phyloP scores from a whole-genome alignment of 2,329 filamentous ascomycete genomes.

The Cercospora beticola region DNA sequence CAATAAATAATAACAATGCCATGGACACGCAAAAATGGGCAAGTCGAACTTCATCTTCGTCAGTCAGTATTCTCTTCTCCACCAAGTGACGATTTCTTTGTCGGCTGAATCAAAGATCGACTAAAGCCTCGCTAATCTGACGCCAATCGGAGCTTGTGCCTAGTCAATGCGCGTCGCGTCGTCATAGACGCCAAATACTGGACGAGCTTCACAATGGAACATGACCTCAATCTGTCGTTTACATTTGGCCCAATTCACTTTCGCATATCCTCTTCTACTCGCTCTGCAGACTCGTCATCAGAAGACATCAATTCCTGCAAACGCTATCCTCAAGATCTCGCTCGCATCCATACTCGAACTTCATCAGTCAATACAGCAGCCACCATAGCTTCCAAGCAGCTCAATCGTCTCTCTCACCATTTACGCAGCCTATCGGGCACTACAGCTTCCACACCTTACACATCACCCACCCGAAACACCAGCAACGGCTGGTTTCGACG shows the following conservation, averaged over 20 bases:
- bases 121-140: conserved; percentile 8
- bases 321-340: conserved; percentile 2
- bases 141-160: background rate
- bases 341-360: background rate
- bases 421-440: conserved; percentile 42
- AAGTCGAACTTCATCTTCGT: background rate
- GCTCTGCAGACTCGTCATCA: background rate
- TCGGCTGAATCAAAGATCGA: conserved; percentile 8
- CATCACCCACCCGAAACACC: background rate
- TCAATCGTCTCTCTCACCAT: conserved; percentile 32
- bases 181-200: conserved; percentile 16
- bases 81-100: background rate
- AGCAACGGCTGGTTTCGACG: conserved; percentile 21
- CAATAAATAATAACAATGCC: conserved; percentile 4
- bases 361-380: conserved; percentile 15
- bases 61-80: background rate
- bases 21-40: background rate
- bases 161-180: conserved; percentile 12
- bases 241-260: conserved; percentile 17
- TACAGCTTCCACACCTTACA: conserved; percentile 9
- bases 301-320: conserved; percentile 1
- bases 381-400: conserved; percentile 36
- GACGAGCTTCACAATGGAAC: conserved; percentile 14
- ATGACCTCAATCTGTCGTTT: conserved; percentile 18
- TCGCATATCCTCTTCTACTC: conserved; percentile 9